Evolutionary conservation across 1,284 basidiomycete species (phyloP).

Genomic region (Phellopilus nigrolimitatus): DNA sequence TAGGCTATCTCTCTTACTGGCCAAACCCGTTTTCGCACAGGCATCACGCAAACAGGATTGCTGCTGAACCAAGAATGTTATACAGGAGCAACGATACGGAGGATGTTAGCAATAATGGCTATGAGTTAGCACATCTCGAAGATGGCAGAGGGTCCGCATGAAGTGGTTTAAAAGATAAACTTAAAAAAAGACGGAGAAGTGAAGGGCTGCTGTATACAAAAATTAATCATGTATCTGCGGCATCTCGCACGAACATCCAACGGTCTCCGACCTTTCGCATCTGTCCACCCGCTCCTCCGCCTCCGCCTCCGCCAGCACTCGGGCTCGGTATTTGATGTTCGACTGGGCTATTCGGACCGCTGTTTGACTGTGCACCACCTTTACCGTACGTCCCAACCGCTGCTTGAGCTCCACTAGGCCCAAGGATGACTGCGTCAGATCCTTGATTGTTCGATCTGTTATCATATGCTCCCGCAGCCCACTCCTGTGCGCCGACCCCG

Average conservation of each 20-base stretch:
- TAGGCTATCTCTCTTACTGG: slow-evolving; percentile 59
- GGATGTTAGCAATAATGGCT: slow-evolving; percentile 30
- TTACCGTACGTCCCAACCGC: no score
- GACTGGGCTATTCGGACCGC: no score
- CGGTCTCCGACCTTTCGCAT: slow-evolving; percentile 70
- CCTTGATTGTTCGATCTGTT: slow-evolving; percentile 23
- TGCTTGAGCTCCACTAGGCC: slow-evolving; percentile 34
- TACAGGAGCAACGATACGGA: slow-evolving; percentile 29
- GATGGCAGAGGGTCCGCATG: slow-evolving; percentile 41
- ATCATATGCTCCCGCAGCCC: slow-evolving; percentile 25
- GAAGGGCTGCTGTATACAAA: slow-evolving; percentile 15
- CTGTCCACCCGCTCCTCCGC: slow-evolving; percentile 38
- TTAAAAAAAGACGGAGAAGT: slow-evolving; percentile 24
- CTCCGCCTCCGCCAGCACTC: slow-evolving; percentile 9
- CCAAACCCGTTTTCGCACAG: slow-evolving; percentile 48
- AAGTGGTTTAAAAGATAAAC: background rate
- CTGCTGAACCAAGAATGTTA: slow-evolving; percentile 37
- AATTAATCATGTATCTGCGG: slow-evolving; percentile 6
- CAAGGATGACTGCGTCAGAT: slow-evolving; percentile 54
- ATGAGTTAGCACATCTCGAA: slow-evolving; percentile 46
- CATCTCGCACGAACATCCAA: slow-evolving; percentile 61
- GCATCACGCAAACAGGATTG: slow-evolving; percentile 29
- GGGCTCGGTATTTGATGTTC: background rate
- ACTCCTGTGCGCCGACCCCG: slow-evolving; percentile 25
- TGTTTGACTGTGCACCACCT: background rate